Percentiles rank a stretch among this genome's conserved stretches.
These are phyloP conservation scores for Coemansia sp. DNA, from an alignment of 192 early-diverging fungal species.

Conservation along the genomic window DNA sequence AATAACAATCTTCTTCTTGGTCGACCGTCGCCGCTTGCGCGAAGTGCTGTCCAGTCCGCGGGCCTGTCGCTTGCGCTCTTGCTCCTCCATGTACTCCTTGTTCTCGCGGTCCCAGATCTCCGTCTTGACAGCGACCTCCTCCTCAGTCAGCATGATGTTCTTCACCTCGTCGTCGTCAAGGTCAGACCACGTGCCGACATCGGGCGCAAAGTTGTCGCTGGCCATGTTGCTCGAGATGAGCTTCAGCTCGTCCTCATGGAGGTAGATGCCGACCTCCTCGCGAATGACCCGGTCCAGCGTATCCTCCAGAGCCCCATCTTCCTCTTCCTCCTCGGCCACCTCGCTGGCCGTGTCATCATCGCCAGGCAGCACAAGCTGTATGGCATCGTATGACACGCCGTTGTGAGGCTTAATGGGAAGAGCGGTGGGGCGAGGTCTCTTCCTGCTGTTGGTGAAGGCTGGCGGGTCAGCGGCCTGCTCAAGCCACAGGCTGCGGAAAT, in stretches of 20 bases:
- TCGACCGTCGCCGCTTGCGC: slow-evolving; percentile 36
- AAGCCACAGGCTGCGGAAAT: slow-evolving; percentile 85
- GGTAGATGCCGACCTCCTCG: slow-evolving; percentile 30
- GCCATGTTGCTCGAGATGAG: slow-evolving; percentile 15
- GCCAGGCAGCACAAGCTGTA: not conserved
- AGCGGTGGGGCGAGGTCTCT: slow-evolving; percentile 48
- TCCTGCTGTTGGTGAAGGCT: slow-evolving; percentile 62
- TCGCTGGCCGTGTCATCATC: slow-evolving; percentile 12
- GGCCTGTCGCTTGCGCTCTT: slow-evolving; percentile 47
- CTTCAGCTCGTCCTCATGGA: slow-evolving; percentile 23
- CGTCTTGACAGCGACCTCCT: slow-evolving; percentile 78
- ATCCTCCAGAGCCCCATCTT: slow-evolving; percentile 12
- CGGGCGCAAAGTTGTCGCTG: slow-evolving; percentile 20
- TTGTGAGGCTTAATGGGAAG: slow-evolving; percentile 16
- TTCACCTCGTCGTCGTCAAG: slow-evolving; percentile 77
- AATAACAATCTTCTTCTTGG: slow-evolving; percentile 25
- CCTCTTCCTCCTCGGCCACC: not conserved
- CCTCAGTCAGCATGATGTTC: slow-evolving; percentile 64
- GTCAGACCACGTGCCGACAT: slow-evolving; percentile 57
- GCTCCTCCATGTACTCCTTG: slow-evolving; percentile 74
- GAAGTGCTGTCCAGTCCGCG: slow-evolving; percentile 21
- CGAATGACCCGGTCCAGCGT: slow-evolving; percentile 22
- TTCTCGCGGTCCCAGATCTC: slow-evolving; percentile 86
- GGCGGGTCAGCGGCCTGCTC: slow-evolving; percentile 82
- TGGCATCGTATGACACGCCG: slow-evolving; percentile 7